Evolutionary conservation across 2,329 filamentous ascomycete species (phyloP), one percentile per base, ranked within the genome.

Genomic region (Neurospora sp.): DNA sequence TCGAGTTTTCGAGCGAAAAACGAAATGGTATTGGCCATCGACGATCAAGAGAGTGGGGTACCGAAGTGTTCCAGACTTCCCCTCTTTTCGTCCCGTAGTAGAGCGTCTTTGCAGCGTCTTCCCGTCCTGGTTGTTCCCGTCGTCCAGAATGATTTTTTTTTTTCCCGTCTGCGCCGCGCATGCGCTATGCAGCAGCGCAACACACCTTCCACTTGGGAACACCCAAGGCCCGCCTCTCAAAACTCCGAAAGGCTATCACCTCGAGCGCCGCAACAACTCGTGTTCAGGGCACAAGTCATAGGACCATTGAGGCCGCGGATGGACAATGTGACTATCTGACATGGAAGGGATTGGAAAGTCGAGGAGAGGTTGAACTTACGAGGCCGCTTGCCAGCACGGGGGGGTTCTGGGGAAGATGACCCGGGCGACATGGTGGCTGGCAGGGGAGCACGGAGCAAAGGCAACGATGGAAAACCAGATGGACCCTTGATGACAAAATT

Each of bases 321-420:
- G 15, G 8, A 33, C 13, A 62, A 33, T 4, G 7, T 36, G 28
- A 17, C 17, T 62, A 62, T n/a, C 28, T 36, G 52, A 17, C 28
- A 62, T 33, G 8, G 8, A 28, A 36, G 52, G 23, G 52, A 62
- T 62, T 9, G 28, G 17, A 33, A 62, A 9, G 23, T 62, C 23
- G 28, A 17, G 71, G 70, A 66, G 40, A 38, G 69, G 13, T 67
- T 62, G 4, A 52, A 78, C 77, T 76, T 76, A 78, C 77, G 75
- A 70, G 75, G 76, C 69, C 77, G 75, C 71, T 78, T 78, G 43
- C 76, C 76, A 71, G 74, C 73, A 36, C 76, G 76, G 67, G 73
- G 74, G 15, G 15, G 28, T 66, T 75, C 73, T 38, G 71, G 70
- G 40, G 72, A 72, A 9, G 72, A 43, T 17, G 52, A 62, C 17